A percentile compares a stretch with the other conserved stretches of the same genome.
phyloP scores from a whole-genome alignment of 345 rosid species.

The Hibiscus tridactylites region DNA sequence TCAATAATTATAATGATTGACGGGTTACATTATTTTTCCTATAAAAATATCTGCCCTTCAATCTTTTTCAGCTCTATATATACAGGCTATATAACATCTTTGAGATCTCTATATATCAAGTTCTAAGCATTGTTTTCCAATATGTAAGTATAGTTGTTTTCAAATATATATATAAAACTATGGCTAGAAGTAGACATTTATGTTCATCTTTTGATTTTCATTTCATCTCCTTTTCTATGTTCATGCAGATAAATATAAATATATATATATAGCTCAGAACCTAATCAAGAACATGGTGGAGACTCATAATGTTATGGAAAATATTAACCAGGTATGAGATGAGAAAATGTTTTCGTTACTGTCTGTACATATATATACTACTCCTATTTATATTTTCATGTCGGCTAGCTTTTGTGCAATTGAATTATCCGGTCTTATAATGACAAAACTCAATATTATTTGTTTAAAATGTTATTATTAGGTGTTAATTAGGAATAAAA shows the following conservation, averaged over 20 bases:
- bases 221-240: neutral
- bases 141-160: neutral
- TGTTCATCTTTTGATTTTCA: neutral
- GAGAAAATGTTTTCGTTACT: neutral
- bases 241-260: neutral
- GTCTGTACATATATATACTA: neutral
- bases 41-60: slow-evolving; percentile 14
- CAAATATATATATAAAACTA: neutral
- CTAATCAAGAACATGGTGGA: slow-evolving; percentile 2
- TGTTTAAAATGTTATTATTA: too few relatives aligned
- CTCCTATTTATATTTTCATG: neutral
- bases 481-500: too few relatives aligned
- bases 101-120: neutral
- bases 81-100: neutral
- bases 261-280: neutral
- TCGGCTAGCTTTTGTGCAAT: neutral
- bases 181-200: slow-evolving; percentile 16
- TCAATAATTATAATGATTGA: slow-evolving; percentile 14
- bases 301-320: neutral
- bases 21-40: neutral
- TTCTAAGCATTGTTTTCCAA: neutral
- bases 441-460: too few relatives aligned
- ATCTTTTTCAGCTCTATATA: neutral
- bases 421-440: too few relatives aligned
- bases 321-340: neutral